Evolutionary conservation across 129 eudicot species (phyloP).

Genomic region (Flaveria trinervia): DNA sequence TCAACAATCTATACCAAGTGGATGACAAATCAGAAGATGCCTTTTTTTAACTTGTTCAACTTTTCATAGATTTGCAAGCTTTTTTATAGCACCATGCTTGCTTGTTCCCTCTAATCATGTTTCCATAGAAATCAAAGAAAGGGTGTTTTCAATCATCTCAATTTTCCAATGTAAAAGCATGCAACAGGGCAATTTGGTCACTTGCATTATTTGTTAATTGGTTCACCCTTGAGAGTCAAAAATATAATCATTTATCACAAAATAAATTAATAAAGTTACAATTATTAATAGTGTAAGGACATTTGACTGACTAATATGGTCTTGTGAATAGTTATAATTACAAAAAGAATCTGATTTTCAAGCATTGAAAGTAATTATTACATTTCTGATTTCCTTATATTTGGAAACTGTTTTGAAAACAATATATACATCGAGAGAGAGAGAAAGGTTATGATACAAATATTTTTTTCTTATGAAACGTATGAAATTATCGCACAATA

Average conservation of each 20-base stretch:
- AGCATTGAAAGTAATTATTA: not conserved
- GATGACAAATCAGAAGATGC: conserved; percentile 47
- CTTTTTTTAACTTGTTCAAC: conserved; percentile 42
- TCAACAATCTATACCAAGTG: conserved; percentile 26
- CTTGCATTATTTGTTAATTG: conserved; percentile 4
- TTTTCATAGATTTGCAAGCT: conserved; percentile 39
- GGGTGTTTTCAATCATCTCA: conserved; percentile 27
- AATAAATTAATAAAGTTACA: not conserved
- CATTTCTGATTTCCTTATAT: too few relatives aligned
- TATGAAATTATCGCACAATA: too few relatives aligned
- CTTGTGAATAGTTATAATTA: not conserved
- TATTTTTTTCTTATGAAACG: too few relatives aligned
- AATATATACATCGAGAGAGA: too few relatives aligned
- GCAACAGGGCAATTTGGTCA: conserved; percentile 35
- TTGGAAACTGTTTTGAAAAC: too few relatives aligned
- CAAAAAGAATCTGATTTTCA: not conserved
- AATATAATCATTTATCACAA: conserved; percentile 1
- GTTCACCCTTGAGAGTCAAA: conserved; percentile 21
- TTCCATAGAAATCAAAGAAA: conserved; percentile 35
- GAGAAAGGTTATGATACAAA: too few relatives aligned
- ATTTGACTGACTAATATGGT: not conserved
- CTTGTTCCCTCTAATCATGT: conserved; percentile 41
- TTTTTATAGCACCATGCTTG: conserved; percentile 38
- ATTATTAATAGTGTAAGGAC: not conserved
- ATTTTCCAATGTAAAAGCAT: conserved; percentile 21